A percentile compares a stretch with the other conserved stretches of the same genome.
Evolutionary conservation across 345 rosid species (phyloP).

Genomic region (Camelina hispida): DNA sequence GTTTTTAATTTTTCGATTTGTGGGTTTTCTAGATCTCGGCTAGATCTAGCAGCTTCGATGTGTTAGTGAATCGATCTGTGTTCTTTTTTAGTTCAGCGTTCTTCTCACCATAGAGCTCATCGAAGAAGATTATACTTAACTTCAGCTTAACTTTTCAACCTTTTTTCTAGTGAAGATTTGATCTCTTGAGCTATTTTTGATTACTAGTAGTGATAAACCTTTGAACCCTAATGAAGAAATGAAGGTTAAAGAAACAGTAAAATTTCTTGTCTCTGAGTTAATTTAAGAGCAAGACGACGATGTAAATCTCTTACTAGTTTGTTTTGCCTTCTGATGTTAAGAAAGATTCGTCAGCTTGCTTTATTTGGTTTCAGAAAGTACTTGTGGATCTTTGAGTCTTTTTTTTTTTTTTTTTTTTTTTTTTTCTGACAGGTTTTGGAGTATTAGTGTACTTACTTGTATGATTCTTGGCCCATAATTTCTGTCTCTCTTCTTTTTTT

Average conservation of each 20-base stretch:
- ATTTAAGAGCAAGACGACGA: too few species aligned
- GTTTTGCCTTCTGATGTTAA: too few species aligned
- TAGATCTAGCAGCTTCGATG: constrained; percentile 26
- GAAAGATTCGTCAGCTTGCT: too few species aligned
- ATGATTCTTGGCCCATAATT: constrained; percentile 26
- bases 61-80: constrained; percentile 41
- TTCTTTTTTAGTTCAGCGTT: not conserved
- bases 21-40: constrained; percentile 46
- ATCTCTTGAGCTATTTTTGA: constrained; percentile 6
- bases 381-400: constrained; percentile 6
- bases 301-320: too few species aligned
- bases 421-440: constrained; percentile 23
- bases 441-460: constrained; percentile 4
- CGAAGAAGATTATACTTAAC: not conserved
- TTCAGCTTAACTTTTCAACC: not conserved
- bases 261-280: not conserved
- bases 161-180: constrained; percentile 11
- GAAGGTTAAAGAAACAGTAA: not conserved
- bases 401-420: not conserved
- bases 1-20: constrained; percentile 5
- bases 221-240: not conserved
- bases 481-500: not conserved
- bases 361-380: not conserved
- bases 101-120: constrained; percentile 11
- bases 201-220: constrained; percentile 1